Base-by-base conservation (phyloP, 2,329 filamentous ascomycete species). In the Ascochyta koolunga region DNA sequence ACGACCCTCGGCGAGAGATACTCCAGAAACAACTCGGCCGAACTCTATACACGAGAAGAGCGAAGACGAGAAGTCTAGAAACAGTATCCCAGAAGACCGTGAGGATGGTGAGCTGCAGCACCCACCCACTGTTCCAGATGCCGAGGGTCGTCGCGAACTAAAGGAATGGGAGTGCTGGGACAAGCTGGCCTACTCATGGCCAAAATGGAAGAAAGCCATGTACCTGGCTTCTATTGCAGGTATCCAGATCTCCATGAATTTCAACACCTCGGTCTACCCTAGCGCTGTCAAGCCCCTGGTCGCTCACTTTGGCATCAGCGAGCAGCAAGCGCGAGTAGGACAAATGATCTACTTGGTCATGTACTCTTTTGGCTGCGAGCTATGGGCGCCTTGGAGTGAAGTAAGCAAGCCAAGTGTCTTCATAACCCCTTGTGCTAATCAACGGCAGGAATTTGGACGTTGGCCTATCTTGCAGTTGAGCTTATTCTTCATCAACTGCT, bases 311-410 rank as follows among this genome's bases (percentile, higher is more conserved):
- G 64, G 76, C 1, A 69, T 78, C 10, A 67, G 60, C 45, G 55
- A 59, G 5, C 64, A 67, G 45, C 58, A 61, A 39, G 65, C 63
- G 15, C 56, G 64, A 36, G 48, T 66, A 1, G 64, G 65, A 8
- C 62, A 64, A 42, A 66, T 66, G 62, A 64, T 64, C 60, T 95
- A 93, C 76, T 77, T 95, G 31, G 81, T 95, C 41, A 73, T 87
- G 5, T 95, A 95, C 70, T 90, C 89, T 36, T 92, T 95, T 69
- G 90, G 90, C 25, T 95, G 90, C 70, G 90, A 95, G 72, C 81
- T 93, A 0, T 95, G 90, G 90, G 90, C 90, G 0, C 90, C 19
- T 61, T 82, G 90, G 89, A 89, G 84, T 37, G 90, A 95, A 69
- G 31, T 33, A 33, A 16, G 15, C 16, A 5, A 16, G 2, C 31